Evolutionary conservation across 768 basidiomycete genomes (phyloP).

Genomic region (Pseudohyphozyma bogoriensis): DNA sequence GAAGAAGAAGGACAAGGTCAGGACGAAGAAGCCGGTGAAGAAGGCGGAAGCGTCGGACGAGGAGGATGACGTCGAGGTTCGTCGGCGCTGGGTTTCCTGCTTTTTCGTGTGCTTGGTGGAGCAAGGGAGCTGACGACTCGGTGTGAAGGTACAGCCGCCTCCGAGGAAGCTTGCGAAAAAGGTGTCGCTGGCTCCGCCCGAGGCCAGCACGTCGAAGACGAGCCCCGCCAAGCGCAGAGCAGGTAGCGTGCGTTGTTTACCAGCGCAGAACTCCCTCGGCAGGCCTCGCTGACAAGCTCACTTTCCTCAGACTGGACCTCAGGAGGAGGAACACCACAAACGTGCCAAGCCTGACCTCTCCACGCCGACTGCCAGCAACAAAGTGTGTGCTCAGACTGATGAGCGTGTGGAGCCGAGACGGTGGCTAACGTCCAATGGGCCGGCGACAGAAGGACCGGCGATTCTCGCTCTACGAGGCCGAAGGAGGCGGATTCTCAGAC

Average conservation of each 20-base stretch:
- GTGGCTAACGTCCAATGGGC: not conserved
- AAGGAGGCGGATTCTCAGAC: slow-evolving; percentile 17
- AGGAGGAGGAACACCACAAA: slow-evolving; percentile 20
- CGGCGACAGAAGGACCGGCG: not conserved
- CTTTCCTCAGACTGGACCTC: not conserved
- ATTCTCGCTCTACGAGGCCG: slow-evolving; percentile 1
- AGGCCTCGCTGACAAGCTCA: no score
- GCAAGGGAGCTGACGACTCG: not conserved
- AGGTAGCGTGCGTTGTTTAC: not conserved
- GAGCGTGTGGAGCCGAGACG: not conserved
- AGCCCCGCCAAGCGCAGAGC: not conserved
- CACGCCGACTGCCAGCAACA: not conserved
- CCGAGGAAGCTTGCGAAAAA: no score
- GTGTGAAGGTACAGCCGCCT: not conserved
- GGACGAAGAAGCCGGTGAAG: not conserved
- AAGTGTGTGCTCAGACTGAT: not conserved
- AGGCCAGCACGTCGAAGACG: no score
- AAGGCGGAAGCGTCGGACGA: not conserved
- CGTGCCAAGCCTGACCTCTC: not conserved
- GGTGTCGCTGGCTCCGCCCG: no score
- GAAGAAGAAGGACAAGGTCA: not conserved
- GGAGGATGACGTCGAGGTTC: not conserved
- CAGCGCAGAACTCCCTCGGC: not conserved
- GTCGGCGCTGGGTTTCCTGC: not conserved
- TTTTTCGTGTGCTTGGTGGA: no score